phyloP scores from a whole-genome alignment of 129 eudicot genomes.

The Tagetes patula region DNA sequence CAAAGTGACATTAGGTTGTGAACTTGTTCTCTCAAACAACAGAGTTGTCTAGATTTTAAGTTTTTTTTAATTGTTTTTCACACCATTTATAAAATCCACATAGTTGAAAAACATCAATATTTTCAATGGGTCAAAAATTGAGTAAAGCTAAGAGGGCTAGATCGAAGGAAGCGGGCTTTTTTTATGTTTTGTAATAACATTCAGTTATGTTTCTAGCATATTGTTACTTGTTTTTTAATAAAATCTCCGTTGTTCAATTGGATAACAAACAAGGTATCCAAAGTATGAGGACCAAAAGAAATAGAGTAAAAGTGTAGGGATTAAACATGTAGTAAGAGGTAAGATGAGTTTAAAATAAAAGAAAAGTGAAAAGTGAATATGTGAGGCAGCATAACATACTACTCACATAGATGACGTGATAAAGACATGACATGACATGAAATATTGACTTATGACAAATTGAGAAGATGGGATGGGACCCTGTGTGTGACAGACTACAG shows the following conservation, averaged over 20 bases:
- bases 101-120: no score
- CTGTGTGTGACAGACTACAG: slow-evolving; percentile 31
- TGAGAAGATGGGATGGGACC: slow-evolving; percentile 32
- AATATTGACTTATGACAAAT: slow-evolving; percentile 34
- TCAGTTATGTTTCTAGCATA: no score
- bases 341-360: neutral
- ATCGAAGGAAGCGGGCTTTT: no score
- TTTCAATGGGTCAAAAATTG: no score
- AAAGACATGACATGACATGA: slow-evolving; percentile 37
- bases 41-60: no score
- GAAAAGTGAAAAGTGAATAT: slow-evolving; percentile 20
- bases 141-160: no score
- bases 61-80: no score
- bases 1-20: no score
- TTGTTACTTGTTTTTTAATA: no score
- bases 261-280: neutral
- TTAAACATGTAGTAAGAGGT: neutral
- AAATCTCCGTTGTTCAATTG: neutral
- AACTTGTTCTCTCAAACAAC: no score
- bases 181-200: no score
- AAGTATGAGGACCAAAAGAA: neutral
- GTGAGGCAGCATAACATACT: slow-evolving; percentile 33
- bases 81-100: no score
- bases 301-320: neutral
- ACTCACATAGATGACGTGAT: slow-evolving; percentile 42